These are phyloP conservation scores for Ananas comosus DNA, from an alignment of 176 grass and related monocot species.

Conservation along the genomic window DNA sequence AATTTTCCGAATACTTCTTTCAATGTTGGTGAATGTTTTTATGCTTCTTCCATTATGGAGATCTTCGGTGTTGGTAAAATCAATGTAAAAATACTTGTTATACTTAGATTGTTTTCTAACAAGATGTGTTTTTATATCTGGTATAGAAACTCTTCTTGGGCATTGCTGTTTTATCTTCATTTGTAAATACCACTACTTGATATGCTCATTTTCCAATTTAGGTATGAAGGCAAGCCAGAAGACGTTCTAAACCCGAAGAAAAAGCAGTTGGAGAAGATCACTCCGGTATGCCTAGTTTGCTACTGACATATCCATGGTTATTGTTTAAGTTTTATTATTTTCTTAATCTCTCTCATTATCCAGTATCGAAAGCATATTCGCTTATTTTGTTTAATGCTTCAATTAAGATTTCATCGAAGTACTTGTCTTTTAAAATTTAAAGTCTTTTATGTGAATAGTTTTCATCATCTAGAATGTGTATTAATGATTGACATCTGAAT, in stretches of 20 bases:
- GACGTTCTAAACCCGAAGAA: conserved; percentile 99
- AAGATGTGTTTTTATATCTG: too few species aligned
- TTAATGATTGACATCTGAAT: background rate
- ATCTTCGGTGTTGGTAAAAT: background rate
- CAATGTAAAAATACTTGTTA: too few species aligned
- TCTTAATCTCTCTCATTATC: background rate
- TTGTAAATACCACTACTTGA: too few species aligned
- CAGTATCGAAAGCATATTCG: too few species aligned
- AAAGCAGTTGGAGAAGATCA: conserved; percentile 96
- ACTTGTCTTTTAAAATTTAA: too few species aligned
- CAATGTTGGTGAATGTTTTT: background rate
- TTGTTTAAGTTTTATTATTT: background rate
- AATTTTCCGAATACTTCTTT: background rate
- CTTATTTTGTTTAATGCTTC: too few species aligned
- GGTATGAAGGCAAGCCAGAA: conserved; percentile 72
- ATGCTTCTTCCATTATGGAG: background rate
- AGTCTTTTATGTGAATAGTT: conserved; percentile 5
- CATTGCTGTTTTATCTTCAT: too few species aligned
- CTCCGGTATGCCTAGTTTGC: conserved; percentile 41
- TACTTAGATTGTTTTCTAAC: too few species aligned
- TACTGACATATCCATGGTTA: background rate
- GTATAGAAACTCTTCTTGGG: too few species aligned
- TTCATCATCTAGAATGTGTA: background rate
- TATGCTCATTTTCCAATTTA: conserved; percentile 17
- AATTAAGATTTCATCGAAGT: too few species aligned